Percentiles rank a stretch among this genome's conserved stretches.
Evolutionary conservation across 106 monocot species (phyloP).

Genomic region (Triglochin maritima): DNA sequence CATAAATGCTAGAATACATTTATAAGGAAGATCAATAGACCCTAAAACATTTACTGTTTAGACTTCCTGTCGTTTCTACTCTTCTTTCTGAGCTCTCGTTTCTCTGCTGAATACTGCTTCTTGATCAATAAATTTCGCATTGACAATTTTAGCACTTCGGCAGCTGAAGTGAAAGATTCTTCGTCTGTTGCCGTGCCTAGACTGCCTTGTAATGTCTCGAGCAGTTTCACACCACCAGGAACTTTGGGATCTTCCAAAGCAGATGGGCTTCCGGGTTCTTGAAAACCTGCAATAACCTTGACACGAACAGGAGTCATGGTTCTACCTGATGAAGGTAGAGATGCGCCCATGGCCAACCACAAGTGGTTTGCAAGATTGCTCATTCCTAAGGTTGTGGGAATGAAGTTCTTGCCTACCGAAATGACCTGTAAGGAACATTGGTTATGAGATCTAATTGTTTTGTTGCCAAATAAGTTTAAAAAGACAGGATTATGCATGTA

Average conservation of each 20-base stretch:
- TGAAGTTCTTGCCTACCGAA: constrained; percentile 39
- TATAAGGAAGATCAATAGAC: too few species aligned
- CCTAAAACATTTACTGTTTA: constrained; percentile 12
- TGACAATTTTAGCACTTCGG: constrained; percentile 45
- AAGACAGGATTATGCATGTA: background rate
- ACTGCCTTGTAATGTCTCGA: constrained; percentile 60
- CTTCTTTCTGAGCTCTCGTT: constrained; percentile 64
- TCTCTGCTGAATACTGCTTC: constrained; percentile 79
- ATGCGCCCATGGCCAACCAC: constrained; percentile 90
- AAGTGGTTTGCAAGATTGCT: constrained; percentile 22
- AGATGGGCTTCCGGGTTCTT: constrained; percentile 12
- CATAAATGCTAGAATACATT: too few species aligned
- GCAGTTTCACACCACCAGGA: constrained; percentile 53
- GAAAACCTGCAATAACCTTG: constrained; percentile 28
- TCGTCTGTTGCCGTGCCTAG: constrained; percentile 36
- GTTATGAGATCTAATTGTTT: background rate
- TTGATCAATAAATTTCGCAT: constrained; percentile 74
- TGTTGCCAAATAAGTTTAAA: background rate
- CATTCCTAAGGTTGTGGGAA: constrained; percentile 61
- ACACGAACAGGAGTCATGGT: constrained; percentile 22
- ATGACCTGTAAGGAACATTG: constrained; percentile 35
- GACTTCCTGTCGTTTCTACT: constrained; percentile 63
- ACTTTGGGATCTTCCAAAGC: constrained; percentile 37
- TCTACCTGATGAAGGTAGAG: constrained; percentile 18
- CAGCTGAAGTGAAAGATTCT: constrained; percentile 21